Base-by-base conservation (phyloP, 495 filamentous ascomycete genomes). In the Hypoxylon intermedium region DNA sequence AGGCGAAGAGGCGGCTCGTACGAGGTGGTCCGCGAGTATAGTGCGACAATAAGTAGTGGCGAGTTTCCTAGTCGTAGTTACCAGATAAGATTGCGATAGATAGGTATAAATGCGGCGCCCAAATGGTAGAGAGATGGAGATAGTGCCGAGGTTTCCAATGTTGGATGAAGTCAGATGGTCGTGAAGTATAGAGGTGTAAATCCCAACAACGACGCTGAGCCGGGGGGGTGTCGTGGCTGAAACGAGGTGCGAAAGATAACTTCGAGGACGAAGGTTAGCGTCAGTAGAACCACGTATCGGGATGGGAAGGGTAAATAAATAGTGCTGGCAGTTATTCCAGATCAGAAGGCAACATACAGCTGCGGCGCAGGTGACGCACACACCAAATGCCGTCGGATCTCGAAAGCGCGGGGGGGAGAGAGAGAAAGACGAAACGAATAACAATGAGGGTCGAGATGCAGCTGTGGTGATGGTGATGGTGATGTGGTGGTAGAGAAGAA, bases 181-280 rank as follows among this genome's bases (percentile, higher is more conserved):
- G n/a, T n/a, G n/a, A 37, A 30, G 12, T 51, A 30, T 38, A 38
- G 43, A 33, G 23, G 11, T 24, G 21, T n/a, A 41, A 4, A 40
- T 55, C 43, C 28, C 15, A 28, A 31, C 5, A 6, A 48, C 33
- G 24, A 30, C 31, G 38, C 28, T 38, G 12, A 9, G 43, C 33
- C 20, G 20, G 41, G 28, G 15, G 41, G 28, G 15, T n/a, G 33
- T 37, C 23, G 44, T 21, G 20, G 23, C 46, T 38, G 30, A 53
- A 38, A 49, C 15, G 46, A 65, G 24, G 47, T 56, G 20, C 30
- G 45, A 41, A 41, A 34, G 33, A 26, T 13, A 18, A 51, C 50
- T 59, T 52, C 26, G 50, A 55, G 26, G 51, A 36, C 9, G 33
- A 60, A 59, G 9, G 43, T 64, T 50, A 64, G 60, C 47, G 37